Evolutionary conservation across 2,329 filamentous ascomycete species (phyloP), one percentile per base, ranked within the genome.

Genomic region (Penicillium sclerotigenum): DNA sequence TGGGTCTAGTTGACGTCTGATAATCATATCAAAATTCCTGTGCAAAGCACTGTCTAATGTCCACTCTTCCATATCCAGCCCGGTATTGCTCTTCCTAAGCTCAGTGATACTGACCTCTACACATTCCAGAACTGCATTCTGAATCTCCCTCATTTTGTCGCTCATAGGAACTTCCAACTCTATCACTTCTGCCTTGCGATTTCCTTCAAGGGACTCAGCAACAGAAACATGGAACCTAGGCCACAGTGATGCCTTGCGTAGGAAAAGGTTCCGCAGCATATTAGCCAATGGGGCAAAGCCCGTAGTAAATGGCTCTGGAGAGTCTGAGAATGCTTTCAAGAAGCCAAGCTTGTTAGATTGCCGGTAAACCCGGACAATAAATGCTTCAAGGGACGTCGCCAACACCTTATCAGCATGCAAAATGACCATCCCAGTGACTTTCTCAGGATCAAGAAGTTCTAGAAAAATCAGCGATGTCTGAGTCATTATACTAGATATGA

Each of bases 161-260:
- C 91, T 96, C 93, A 99, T 97, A 28, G 90, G 88, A 5, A 99
- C 89, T 73, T 97, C 94, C 24, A 97, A 81, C 75, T 99, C 94
- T 61, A 99, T 96, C 43, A 99, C 94, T 74, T 99, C 94, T 5
- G 94, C 93, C 71, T 93, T 96, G 68, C 89, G 88, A 71, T 89
- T 90, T 10, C 92, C 92, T 73, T 99, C 94, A 3, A 99, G 80
- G 3, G 91, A 91, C 65, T 91, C 86, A 0, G 92, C 91, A 6
- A 99, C 91, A 0, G 89, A 87, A 56, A 96, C 84, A 69, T 99
- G 94, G 68, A 97, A 99, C 20, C 94, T 84, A 3, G 94, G 94
- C 86, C 93, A 99, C 14, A 99, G 75, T 0, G 92, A 92, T 0
- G 88, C 88, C 70, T 94, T 96, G 50, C 88, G 85, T 38, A 99